Evolutionary conservation across 2,329 filamentous ascomycete genomes (phyloP).

Genomic region (Aspergillus aculeatus): DNA sequence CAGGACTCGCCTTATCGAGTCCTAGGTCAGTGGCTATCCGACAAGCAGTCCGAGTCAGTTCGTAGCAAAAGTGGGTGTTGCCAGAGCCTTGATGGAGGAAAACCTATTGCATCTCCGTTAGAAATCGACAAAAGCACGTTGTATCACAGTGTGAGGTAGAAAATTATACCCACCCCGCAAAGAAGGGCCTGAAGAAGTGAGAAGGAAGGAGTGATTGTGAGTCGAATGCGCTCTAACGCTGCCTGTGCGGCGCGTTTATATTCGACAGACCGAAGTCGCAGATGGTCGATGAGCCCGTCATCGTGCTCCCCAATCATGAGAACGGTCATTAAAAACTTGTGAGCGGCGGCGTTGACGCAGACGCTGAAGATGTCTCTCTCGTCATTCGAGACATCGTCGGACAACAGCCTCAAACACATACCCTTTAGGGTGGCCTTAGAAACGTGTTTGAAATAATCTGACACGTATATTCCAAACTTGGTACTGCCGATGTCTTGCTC

Average conservation of each 20-base stretch:
- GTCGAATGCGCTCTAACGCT: conserved; percentile 18
- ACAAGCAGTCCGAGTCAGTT: conserved; percentile 22
- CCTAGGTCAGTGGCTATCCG: conserved; percentile 20
- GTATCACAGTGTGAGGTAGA: no score
- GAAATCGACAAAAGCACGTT: no score
- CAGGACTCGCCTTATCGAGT: not conserved
- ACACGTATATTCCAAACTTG: conserved; percentile 19
- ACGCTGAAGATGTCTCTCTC: conserved; percentile 19
- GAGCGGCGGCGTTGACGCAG: conserved; percentile 21
- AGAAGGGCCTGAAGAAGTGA: conserved; percentile 17
- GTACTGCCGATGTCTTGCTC: conserved; percentile 18
- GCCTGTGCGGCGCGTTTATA: conserved; percentile 15
- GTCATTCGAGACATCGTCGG: conserved; percentile 3
- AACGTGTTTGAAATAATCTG: conserved; percentile 23
- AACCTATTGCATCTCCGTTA: conserved; percentile 4
- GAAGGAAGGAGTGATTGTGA: conserved; percentile 14
- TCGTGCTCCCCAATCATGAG: conserved; percentile 9
- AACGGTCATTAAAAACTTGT: conserved; percentile 22
- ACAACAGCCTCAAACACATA: conserved; percentile 21
- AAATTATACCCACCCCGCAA: conserved; percentile 11
- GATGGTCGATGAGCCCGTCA: conserved; percentile 6
- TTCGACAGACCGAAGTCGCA: conserved; percentile 8
- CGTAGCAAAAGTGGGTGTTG: conserved; percentile 17
- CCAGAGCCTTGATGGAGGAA: conserved; percentile 25
- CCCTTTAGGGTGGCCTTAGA: conserved; percentile 16